These are phyloP conservation scores for Rhizopogon rudus DNA, from an alignment of 768 basidiomycete genomes.

Conservation along the genomic window DNA sequence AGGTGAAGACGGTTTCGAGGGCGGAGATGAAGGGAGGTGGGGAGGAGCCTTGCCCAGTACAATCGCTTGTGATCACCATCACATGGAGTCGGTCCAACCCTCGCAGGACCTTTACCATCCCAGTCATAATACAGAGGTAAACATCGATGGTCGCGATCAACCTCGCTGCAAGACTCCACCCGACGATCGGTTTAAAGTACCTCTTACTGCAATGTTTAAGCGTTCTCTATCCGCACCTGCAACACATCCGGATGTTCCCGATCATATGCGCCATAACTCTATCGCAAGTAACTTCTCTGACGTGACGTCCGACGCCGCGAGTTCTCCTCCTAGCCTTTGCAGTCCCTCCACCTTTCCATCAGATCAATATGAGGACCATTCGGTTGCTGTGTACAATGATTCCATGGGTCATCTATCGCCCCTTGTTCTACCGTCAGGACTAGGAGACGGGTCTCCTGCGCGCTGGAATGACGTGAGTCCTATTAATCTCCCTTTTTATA, in stretches of 20 bases:
- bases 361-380: slow-evolving; percentile 19
- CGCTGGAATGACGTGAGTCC: slow-evolving; percentile 31
- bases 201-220: slow-evolving; percentile 62
- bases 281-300: slow-evolving; percentile 26
- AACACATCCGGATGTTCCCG: slow-evolving; percentile 11
- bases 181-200: slow-evolving; percentile 35
- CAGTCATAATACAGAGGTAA: background rate
- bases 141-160: slow-evolving; percentile 6
- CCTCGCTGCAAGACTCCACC: slow-evolving; percentile 25
- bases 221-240: slow-evolving; percentile 58
- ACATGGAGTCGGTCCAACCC: slow-evolving; percentile 2
- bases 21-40: slow-evolving; percentile 19
- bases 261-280: slow-evolving; percentile 18
- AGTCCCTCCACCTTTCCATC: slow-evolving; percentile 5
- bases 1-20: slow-evolving; percentile 4
- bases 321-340: slow-evolving; percentile 11
- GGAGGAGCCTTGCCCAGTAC: slow-evolving; percentile 12
- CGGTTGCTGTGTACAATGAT: slow-evolving; percentile 17
- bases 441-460: slow-evolving; percentile 23
- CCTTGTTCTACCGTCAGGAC: slow-evolving; percentile 25
- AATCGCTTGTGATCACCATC: slow-evolving; percentile 7
- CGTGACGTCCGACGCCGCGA: slow-evolving; percentile 24
- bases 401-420: slow-evolving; percentile 24
- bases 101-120: background rate
- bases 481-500: slow-evolving; percentile 8